Conservation (phyloP, 2,329 filamentous ascomycete genomes). For the Sclerotinia borealis region DNA sequence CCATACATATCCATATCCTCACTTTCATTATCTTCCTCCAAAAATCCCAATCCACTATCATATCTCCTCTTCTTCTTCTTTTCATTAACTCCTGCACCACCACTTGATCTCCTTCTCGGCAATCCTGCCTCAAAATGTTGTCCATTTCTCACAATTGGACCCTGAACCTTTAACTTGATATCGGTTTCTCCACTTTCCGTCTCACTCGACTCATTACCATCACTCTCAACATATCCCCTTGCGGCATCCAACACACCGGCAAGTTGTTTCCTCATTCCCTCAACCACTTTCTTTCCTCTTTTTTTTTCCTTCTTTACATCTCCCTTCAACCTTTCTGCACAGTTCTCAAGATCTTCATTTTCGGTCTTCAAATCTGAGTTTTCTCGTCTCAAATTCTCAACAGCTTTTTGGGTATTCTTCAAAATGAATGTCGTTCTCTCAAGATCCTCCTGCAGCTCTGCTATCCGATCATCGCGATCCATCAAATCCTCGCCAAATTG, state of each 20-base stretch:
- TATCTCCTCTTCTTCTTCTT: conserved; percentile 38
- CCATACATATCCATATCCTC: background rate
- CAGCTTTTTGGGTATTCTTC: conserved; percentile 1
- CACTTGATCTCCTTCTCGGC: conserved; percentile 23
- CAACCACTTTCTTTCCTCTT: conserved; percentile 41
- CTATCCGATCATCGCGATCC: conserved; percentile 44
- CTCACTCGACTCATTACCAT: conserved; percentile 8
- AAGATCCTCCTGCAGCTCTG: conserved; percentile 44
- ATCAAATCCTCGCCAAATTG: conserved; percentile 43
- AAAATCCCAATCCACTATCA: conserved; percentile 50
- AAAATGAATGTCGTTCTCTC: conserved; percentile 42
- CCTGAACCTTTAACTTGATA: background rate
- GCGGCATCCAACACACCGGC: conserved; percentile 43
- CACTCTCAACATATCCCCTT: conserved; percentile 36
- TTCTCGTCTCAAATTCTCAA: conserved; percentile 5
- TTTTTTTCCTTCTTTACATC: conserved; percentile 43
- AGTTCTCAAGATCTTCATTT: conserved; percentile 24
- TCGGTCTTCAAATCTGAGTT: conserved; percentile 21
- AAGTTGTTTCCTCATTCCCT: conserved; percentile 47
- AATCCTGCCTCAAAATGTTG: conserved; percentile 21
- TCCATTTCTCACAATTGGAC: conserved; percentile 17
- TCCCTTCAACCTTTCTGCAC: conserved; percentile 28
- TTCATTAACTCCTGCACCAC: conserved; percentile 32
- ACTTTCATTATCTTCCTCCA: conserved; percentile 42
- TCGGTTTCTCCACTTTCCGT: background rate